Base-by-base conservation (phyloP, 441 rosid genomes). In the Pelargonium citronellum region DNA sequence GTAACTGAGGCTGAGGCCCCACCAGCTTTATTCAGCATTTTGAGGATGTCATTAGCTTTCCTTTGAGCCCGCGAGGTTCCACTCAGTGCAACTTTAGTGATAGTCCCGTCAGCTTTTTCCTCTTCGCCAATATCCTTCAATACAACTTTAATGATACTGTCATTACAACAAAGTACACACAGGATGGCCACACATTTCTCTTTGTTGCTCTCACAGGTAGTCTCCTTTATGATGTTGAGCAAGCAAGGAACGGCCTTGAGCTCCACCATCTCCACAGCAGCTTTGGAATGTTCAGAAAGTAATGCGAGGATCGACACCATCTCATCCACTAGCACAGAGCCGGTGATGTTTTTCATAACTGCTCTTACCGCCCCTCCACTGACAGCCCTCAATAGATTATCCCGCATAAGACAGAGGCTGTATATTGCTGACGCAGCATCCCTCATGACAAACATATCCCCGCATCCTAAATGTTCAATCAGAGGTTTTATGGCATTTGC, bases 51-150 rank as follows among this genome's bases (percentile, higher is more conserved):
- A 3, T 22, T 62, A 1, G 86, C 85, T 75, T 81, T 85, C 69
- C 88, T 81, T 83, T 73, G 72, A 1, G 83, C 78, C 72, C 88
- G 80, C 57, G 71, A 77, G 69, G 85, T 78, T 72, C 85, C 88
- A 37, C 76, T 78, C 61, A 47, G 67, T 0, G 72, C 69, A 71
- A 83, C 80, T 43, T 74, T 78, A 13, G 81, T 74, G 60, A 85
- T 74, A 0, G 85, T 79, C 57, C 78, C 69, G 37, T 79, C 27
- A 47, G 62, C 68, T 15, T 57, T 68, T 39, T 85, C 88, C 70
- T 83, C 85, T 41, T 74, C 81, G 68, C 67, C 57, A 11, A 85
- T 12, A 17, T 69, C 61, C 64, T 69, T 69, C 70, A 76, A 8
- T 53, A 51, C 51, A 7, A n/a, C n/a, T n/a, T n/a, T n/a, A n/a